Evolutionary conservation across 495 filamentous ascomycete genomes (phyloP), one percentile per base, ranked within the genome.

Genomic region (Zalerion maritima): DNA sequence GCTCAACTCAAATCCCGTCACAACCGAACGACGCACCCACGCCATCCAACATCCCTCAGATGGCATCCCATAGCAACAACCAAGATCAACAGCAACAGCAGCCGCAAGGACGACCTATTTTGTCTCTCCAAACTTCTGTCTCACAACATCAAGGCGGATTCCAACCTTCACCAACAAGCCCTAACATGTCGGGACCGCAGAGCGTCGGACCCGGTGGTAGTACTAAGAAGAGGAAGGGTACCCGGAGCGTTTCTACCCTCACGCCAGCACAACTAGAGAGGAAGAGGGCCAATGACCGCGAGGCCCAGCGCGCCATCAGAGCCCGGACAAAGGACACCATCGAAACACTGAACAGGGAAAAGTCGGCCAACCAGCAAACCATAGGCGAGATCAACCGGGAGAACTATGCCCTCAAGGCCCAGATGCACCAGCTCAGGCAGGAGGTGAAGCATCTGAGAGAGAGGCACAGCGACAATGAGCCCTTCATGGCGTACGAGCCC

Each of bases 261-360:
- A 78, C 73, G 8, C 69, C 71, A n/a, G 65, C 73, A 14, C 77
- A 83, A 46, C 58, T 81, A 26, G 74, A 67, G 5, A 70, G 77
- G 45, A 93, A 93, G 53, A 68, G 84, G 32, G 81, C 80, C 44
- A 91, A 91, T 51, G 84, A 93, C 47, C 70, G 84, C 22, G 80
- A 86, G 52, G 84, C 84, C 11, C 84, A 93, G 49, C 70, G 80
- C 28, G 81, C 80, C 11, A 93, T 91, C 34, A 67, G 84, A 10
- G 75, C 81, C 41, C 65, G 84, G 34, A 91, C 78, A 7, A 86
- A 83, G 42, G 62, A 71, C 31, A 77, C 84, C 42, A 89, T 91
- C 37, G 80, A 85, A 30, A 60, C 54, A 13, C 60, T 93, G 13
- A 79, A 91, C 52, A 60, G 62, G 28, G 69, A 73, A 27, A 69